A percentile compares a stretch with the other conserved stretches of the same genome.
These are phyloP conservation scores for Plasmodium vivax DNA, from an alignment of 169 alveolate species.

Conservation along the genomic window DNA sequence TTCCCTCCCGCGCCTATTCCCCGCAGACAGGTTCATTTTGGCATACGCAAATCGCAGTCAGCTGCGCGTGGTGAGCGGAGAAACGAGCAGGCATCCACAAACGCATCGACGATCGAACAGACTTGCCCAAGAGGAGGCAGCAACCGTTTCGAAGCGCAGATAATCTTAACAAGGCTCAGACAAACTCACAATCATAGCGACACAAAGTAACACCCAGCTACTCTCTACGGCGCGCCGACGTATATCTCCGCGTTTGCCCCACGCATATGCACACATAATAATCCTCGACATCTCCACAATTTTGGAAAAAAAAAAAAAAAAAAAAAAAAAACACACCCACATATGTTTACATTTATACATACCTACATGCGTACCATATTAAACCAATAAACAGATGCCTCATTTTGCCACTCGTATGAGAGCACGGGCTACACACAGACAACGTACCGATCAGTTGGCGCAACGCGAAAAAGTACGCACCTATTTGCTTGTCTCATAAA, in stretches of 20 bases:
- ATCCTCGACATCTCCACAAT: background rate
- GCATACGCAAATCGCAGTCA: background rate
- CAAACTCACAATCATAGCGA: background rate
- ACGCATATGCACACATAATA: background rate
- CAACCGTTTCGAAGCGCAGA: background rate
- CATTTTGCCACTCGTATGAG: background rate
- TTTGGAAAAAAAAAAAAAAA: background rate
- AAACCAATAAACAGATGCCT: constrained; percentile 16
- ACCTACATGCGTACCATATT: background rate
- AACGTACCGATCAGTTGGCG: background rate
- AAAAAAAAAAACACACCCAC: background rate
- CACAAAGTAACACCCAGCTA: background rate
- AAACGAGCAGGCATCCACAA: background rate
- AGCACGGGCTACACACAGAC: background rate
- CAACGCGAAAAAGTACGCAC: background rate
- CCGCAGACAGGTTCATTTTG: background rate
- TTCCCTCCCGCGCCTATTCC: background rate
- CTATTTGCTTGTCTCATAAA: background rate
- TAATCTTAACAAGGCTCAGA: background rate
- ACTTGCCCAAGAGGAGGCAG: background rate
- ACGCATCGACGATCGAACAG: background rate
- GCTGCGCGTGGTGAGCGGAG: background rate
- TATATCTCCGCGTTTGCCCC: background rate
- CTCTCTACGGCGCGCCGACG: background rate
- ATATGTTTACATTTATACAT: background rate